Base-by-base conservation (phyloP, 306 rosid species). In the Styphnolobium japonicum region DNA sequence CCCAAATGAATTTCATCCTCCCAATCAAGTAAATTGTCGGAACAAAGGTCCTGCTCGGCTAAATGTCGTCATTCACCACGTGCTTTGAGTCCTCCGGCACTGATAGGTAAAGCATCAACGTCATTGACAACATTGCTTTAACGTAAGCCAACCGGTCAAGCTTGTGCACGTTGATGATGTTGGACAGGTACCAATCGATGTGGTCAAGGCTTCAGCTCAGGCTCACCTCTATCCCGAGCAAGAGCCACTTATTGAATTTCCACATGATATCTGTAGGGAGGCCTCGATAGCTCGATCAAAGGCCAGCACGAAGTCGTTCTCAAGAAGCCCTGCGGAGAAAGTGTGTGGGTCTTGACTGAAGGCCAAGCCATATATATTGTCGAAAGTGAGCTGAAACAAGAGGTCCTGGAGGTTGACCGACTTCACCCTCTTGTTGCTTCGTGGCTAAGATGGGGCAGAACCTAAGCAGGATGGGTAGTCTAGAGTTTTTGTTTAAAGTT, bases 341-440 rank as follows among this genome's bases (percentile, higher is more conserved):
- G 94, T 90, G 0, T 84, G 76, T 0, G 94, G 94, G 36, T 90
- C 94, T 27, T 76, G 84, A 1, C 94, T 92, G 9, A 90, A 90
- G 3, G 93, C 55, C 70, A 90, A 73, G 6, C 93, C 93, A 15
- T 91, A 89, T 21, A 89, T 89, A 71, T 90, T 90, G 37, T 90
- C 94, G 1, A 90, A 90, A 0, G 94, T 90, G 77, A 90, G 87
- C 1, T 91, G 90, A 70, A 90, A 90, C 66, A 90, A 11, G 10
- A 90, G 90, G 75, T 90, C 94, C 19, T 90, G 94, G 10, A 90
- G 78, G 42, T 90, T 91, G 2, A 90, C 85, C 10, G 91, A 34
- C 63, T 74, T 23, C n/a, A 0, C 39, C 73, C 18, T 80, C 61
- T 3, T 2, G 39, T 9, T 87, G 90, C 46, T 90, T 87, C 3